These are phyloP conservation scores for Pseudoturritis turrita DNA, from an alignment of 345 rosid species.

Conservation along the genomic window DNA sequence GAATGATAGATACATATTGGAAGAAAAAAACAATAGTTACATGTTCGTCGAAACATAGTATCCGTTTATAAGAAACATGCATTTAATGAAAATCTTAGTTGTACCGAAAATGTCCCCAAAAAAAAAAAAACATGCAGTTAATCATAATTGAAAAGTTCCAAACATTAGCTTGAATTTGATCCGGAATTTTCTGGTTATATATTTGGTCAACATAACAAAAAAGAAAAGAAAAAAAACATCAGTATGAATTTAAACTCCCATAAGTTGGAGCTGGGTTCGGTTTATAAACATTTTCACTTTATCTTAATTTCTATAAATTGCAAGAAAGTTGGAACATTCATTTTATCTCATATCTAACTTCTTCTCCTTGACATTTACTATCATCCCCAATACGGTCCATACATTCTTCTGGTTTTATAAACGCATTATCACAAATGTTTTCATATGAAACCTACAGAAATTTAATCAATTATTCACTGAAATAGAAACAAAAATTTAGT, in stretches of 20 bases:
- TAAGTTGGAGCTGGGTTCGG: neutral
- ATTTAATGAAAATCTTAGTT: too few species aligned
- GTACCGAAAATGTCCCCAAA: too few species aligned
- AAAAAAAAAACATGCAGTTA: too few species aligned
- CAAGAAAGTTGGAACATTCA: neutral
- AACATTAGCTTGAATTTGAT: neutral
- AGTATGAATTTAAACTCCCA: neutral
- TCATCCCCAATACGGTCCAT: conserved; percentile 7
- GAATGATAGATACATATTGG: neutral
- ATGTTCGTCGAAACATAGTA: neutral
- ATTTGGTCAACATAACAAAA: neutral
- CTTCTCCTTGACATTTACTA: conserved; percentile 25
- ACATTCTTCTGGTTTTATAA: neutral
- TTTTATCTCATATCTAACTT: conserved; percentile 8
- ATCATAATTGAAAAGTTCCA: too few species aligned
- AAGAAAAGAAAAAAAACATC: neutral
- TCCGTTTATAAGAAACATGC: neutral
- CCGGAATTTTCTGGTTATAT: neutral
- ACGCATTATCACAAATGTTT: conserved; percentile 1
- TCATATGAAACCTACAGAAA: neutral
- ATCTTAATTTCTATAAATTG: neutral
- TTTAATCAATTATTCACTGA: neutral
- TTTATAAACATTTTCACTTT: neutral
- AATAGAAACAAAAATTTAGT: neutral
- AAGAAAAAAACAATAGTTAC: neutral